Base-by-base conservation (phyloP, 352 stramenopile genomes). In the Phytophthora constricta region DNA sequence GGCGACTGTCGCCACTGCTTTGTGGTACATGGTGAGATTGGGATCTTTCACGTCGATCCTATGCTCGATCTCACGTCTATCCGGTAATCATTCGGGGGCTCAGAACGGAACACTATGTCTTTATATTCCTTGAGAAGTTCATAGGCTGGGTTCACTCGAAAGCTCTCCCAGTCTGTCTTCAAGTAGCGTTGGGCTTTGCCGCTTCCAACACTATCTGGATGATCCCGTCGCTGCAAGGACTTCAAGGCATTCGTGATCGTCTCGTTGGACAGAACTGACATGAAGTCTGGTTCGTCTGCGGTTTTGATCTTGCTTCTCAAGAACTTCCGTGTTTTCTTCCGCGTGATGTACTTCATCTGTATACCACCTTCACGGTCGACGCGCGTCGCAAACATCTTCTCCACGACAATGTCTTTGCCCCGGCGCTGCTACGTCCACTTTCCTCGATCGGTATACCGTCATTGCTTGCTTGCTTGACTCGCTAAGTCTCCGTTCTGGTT, bases 181-280 rank as follows among this genome's bases (percentile, higher is more conserved):
- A 45, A 13, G 17, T 45, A 45, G 5, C 9, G 37, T 20, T 20
- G 37, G 4, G 37, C 37, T 19, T 45, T 45, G 10, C 5, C 37
- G 17, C 8, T 45, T 5, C 37, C 37, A 11, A 45, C 37, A 13
- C 17, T 45, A 20, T 19, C 37, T 20, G 37, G 37, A n/a, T 45
- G 37, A 20, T 45, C 37, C 5, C 37, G 37, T 20, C 37, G 37
- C 37, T 20, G 37, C 4, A 45, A 45, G 23, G 10, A 59, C 5
- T 17, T 54, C 22, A 4, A 27, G 47, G 49, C 55, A 49, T 23
- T 28, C 7, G n/a, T 58, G 37, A 59, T 60, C 22, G 47, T 70
- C 14, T 59, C 54, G 39, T 55, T 65, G 20, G 54, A 59, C 16
- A 70, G 14, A 28, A 45, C 54, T 11, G 65, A 52, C 62, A 69